Base-by-base conservation (phyloP, 768 basidiomycete species). In the Calocybe cyanea region DNA sequence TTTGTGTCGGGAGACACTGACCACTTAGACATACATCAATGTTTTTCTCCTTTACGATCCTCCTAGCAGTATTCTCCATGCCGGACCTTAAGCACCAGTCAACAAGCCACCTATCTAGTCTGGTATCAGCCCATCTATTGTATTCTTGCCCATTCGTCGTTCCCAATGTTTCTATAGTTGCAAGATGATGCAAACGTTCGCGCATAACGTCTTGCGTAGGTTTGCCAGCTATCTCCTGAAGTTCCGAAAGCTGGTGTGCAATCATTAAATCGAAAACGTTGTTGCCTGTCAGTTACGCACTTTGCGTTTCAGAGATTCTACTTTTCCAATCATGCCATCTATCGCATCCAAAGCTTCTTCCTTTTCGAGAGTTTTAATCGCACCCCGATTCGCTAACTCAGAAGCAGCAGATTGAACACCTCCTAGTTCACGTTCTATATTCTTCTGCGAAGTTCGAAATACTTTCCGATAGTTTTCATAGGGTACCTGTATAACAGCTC, bases 1-100 rank as follows among this genome's bases (percentile, higher is more conserved):
- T 21, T 13, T 28, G 14, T 33, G 17, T 17, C 4, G 3, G 10
- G 41, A 19, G 8, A 32, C 17, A 4, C 25, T 13, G 31, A 23
- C 9, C 7, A 37, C 17, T 2, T 31, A 2, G 11, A 63, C 78
- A 54, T 61, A 88, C 91, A 71, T 93, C 87, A 49, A 98, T 87
- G 15, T 74, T 73, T 61, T 80, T 83, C 51, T 89, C 82, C 52
- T 77, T 73, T 17, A 92, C 88, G 37, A 97, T 77, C 52, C 73
- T 73, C 55, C 73, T 72, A 2, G 96, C 94, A 1, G 91, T 85
- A 55, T 78, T 74, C 53, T 84, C 80, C 56, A 85, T 85, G 24
- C 87, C 92, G 30, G 74, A 80, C 44, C 94, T 74, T 37, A 98
- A 69, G 28, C 85, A 78, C 87, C 95, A 95, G 61, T 99, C 96